phyloP scores from a whole-genome alignment of 2,329 filamentous ascomycete genomes.

The Cordyceps cicadae region DNA sequence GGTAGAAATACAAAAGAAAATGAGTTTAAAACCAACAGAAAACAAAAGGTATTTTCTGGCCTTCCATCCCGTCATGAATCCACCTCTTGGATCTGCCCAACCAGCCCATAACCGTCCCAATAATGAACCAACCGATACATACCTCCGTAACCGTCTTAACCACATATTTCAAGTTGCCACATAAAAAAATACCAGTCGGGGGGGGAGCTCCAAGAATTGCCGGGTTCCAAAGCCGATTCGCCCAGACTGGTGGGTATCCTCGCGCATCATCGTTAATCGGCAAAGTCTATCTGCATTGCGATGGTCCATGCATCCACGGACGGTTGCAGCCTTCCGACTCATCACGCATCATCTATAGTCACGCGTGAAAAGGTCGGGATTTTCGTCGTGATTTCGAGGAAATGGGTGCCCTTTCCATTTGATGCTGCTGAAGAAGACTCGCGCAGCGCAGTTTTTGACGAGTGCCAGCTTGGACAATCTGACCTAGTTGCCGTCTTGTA shows the following conservation, averaged over 20 bases:
- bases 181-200: not conserved
- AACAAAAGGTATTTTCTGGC: not conserved
- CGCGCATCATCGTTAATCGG: not conserved
- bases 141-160: not conserved
- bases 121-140: not conserved
- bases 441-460: not conserved
- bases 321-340: not conserved
- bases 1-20: constrained; percentile 17
- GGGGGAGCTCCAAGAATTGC: not conserved
- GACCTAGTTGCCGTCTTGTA: not conserved
- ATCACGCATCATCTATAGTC: not conserved
- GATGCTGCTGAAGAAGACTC: too few species aligned
- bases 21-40: constrained; percentile 18
- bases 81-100: not conserved
- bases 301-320: not conserved
- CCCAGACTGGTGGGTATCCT: not conserved
- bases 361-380: too few species aligned
- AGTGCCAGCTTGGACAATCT: not conserved
- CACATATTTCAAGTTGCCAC: not conserved
- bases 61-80: not conserved
- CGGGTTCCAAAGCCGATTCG: not conserved
- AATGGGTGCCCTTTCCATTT: not conserved
- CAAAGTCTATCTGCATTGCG: not conserved
- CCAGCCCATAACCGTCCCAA: not conserved
- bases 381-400: not conserved